These are phyloP conservation scores for Pestalotiopsis sp. DNA, from an alignment of 2,329 filamentous ascomycete species.

Conservation along the genomic window DNA sequence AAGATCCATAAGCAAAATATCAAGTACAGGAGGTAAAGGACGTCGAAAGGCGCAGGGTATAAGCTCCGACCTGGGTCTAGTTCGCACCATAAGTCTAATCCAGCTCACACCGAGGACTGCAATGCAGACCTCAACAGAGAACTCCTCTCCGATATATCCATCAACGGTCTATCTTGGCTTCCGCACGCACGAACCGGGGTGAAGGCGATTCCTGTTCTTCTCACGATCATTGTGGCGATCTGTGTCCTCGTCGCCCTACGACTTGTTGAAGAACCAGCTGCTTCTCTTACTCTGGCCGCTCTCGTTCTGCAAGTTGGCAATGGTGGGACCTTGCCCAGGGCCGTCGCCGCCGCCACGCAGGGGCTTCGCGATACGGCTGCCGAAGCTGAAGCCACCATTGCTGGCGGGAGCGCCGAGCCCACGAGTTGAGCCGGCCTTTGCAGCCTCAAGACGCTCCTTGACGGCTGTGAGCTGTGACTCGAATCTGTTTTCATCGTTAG, in stretches of 20 bases:
- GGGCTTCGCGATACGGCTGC: conserved; percentile 69
- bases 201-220: background rate
- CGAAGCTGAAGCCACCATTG: conserved; percentile 72
- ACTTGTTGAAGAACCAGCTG: conserved; percentile 76
- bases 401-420: conserved; percentile 69
- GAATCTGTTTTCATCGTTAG: conserved; percentile 66
- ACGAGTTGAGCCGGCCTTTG: conserved; percentile 88
- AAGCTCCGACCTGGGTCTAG: background rate
- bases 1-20: background rate
- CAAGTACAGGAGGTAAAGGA: background rate
- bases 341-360: conserved; percentile 64
- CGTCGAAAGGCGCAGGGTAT: conserved; percentile 6
- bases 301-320: conserved; percentile 63
- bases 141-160: background rate
- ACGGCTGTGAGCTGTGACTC: conserved; percentile 95
- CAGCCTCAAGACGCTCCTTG: conserved; percentile 95
- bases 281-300: conserved; percentile 53
- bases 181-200: background rate
- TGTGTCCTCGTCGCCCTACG: conserved; percentile 25
- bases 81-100: conserved; percentile 8
- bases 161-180: conserved; percentile 1
- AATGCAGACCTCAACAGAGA: conserved; percentile 1
- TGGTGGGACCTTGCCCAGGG: conserved; percentile 53
- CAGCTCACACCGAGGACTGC: background rate
- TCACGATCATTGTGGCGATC: background rate